Evolutionary conservation across 2,329 filamentous ascomycete genomes (phyloP).

Genomic region (Sarocladium strictum): DNA sequence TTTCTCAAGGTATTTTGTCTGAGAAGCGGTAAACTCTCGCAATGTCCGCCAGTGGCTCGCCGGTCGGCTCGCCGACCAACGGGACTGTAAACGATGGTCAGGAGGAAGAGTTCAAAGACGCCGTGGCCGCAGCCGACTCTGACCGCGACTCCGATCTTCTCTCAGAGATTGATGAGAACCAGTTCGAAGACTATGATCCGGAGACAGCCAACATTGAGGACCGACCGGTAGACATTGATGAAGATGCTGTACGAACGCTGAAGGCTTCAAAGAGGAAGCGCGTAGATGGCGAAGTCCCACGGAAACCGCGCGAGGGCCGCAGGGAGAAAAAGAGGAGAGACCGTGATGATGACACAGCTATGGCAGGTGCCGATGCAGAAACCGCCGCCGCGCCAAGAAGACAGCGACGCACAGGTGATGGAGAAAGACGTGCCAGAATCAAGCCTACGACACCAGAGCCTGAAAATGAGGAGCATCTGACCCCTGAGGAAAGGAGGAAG

Average conservation of each 20-base stretch:
- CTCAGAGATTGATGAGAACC: conserved; percentile 64
- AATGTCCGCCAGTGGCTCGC: conserved; percentile 44
- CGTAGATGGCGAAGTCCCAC: conserved; percentile 51
- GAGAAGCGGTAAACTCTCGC: conserved; percentile 11
- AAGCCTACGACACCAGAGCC: conserved; percentile 45
- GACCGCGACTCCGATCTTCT: conserved; percentile 55
- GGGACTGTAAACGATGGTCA: conserved; percentile 33
- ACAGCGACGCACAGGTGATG: conserved; percentile 38
- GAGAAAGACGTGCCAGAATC: conserved; percentile 41
- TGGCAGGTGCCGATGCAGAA: conserved; percentile 40
- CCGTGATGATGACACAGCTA: conserved; percentile 41
- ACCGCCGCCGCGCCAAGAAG: conserved; percentile 39
- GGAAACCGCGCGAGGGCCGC: conserved; percentile 71
- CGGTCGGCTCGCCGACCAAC: conserved; percentile 29
- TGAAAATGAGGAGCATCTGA: conserved; percentile 71
- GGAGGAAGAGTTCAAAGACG: conserved; percentile 36
- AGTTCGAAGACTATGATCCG: conserved; percentile 65
- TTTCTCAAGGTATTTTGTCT: conserved; percentile 6
- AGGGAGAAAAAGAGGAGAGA: conserved; percentile 59
- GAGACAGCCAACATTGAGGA: conserved; percentile 58
- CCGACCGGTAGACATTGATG: conserved; percentile 60
- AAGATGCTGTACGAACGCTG: conserved; percentile 56
- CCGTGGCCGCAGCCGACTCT: conserved; percentile 35
- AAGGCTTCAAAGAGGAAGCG: conserved; percentile 64
- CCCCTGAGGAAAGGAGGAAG: conserved; percentile 77